phyloP scores from a whole-genome alignment of 2,329 filamentous ascomycete species.

The Alternaria sp. region DNA sequence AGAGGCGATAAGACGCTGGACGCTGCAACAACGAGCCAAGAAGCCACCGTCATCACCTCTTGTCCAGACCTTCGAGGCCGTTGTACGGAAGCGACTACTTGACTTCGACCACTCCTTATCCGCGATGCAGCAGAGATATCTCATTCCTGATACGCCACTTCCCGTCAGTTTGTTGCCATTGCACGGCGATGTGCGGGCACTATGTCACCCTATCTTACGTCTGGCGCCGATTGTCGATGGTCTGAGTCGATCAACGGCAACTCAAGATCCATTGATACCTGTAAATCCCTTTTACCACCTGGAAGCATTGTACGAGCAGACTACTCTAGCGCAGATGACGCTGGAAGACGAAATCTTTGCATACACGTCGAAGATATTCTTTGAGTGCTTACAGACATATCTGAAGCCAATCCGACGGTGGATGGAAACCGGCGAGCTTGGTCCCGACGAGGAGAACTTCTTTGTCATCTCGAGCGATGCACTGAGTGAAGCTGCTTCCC shows the following conservation, averaged over 20 bases:
- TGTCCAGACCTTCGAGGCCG: constrained; percentile 73
- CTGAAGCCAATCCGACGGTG: constrained; percentile 78
- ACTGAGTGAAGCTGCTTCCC: constrained; percentile 64
- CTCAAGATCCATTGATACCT: constrained; percentile 55
- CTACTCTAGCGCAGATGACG: constrained; percentile 71
- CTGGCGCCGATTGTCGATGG: constrained; percentile 65
- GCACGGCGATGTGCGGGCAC: constrained; percentile 61
- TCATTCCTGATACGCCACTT: constrained; percentile 60
- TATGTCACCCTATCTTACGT: constrained; percentile 62
- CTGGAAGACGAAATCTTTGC: constrained; percentile 68
- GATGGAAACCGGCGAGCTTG: constrained; percentile 81
- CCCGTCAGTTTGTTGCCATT: constrained; percentile 72
- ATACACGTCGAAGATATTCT: constrained; percentile 72
- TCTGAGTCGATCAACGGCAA: constrained; percentile 33
- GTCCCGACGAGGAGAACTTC: constrained; percentile 70
- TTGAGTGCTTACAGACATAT: constrained; percentile 82
- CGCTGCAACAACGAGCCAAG: constrained; percentile 17
- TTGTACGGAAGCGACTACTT: constrained; percentile 63
- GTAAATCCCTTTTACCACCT: constrained; percentile 71
- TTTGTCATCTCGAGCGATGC: constrained; percentile 71
- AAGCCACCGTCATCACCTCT: constrained; percentile 44
- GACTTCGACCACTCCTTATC: constrained; percentile 67
- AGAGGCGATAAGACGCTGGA: constrained; percentile 58
- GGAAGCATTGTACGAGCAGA: constrained; percentile 76
- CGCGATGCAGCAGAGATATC: constrained; percentile 64